Evolutionary conservation across 345 rosid species (phyloP).

Genomic region (Balakata baccata): DNA sequence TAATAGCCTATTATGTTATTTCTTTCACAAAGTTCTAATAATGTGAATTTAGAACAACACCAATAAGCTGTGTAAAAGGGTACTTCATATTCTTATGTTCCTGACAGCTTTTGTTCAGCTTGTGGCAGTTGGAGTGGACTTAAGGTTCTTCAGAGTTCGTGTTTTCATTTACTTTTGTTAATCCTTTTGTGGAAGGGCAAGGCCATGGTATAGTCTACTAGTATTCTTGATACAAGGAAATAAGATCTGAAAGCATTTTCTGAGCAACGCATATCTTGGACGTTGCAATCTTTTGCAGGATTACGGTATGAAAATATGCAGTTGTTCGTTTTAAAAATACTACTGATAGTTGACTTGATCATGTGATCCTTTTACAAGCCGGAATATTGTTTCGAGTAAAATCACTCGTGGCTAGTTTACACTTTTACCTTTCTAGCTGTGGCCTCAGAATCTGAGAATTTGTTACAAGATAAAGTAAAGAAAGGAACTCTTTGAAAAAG

Average conservation of each 20-base stretch:
- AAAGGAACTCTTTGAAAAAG: no score
- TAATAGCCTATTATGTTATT: not conserved
- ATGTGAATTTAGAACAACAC: not conserved
- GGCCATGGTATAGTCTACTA: not conserved
- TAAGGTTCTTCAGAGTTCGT: not conserved
- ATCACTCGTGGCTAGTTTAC: no score
- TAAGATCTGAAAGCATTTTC: not conserved
- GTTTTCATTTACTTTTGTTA: not conserved
- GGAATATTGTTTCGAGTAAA: no score
- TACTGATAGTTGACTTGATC: no score
- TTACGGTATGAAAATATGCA: not conserved
- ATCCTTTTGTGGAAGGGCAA: not conserved
- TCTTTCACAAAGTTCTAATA: not conserved
- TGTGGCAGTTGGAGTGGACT: not conserved
- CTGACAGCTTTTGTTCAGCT: not conserved
- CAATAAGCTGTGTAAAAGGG: not conserved
- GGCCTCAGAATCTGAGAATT: no score
- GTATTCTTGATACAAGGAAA: not conserved
- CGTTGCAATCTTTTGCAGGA: not conserved
- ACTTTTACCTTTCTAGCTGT: no score
- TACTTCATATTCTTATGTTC: not conserved
- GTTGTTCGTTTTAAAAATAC: no score
- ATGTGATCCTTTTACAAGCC: no score
- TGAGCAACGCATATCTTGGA: not conserved
- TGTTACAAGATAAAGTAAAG: no score